Percentiles rank a stretch among this genome's conserved stretches.
Conservation (phyloP, 805 yeast species). For the Isabelozyma pseudorhagii region DNA sequence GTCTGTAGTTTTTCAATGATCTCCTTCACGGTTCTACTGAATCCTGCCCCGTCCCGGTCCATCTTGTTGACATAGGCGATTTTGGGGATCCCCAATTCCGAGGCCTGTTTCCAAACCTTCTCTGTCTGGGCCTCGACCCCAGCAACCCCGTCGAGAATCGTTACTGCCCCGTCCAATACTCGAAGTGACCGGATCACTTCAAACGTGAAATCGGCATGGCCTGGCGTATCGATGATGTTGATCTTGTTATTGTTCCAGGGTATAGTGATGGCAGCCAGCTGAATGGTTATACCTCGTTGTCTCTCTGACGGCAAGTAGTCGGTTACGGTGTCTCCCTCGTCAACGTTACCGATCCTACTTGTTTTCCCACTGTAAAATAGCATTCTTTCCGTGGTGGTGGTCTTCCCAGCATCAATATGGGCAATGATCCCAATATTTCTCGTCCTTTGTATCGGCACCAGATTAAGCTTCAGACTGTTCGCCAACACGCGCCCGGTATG, state of each 20-base stretch:
- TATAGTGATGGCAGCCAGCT: conserved; percentile 90
- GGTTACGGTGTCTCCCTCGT: conserved; percentile 94
- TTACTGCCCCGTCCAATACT: conserved; percentile 91
- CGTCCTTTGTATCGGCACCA: conserved; percentile 24
- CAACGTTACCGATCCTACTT: conserved; percentile 83
- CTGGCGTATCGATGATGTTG: conserved; percentile 94
- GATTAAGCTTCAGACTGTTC: neutral
- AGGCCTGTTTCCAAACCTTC: conserved; percentile 92
- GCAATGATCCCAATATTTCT: conserved; percentile 96
- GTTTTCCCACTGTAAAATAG: conserved; percentile 85
- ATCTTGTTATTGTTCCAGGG: conserved; percentile 78
- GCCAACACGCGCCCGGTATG: neutral
- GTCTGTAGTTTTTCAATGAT: conserved; percentile 74
- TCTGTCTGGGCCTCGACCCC: conserved; percentile 99
- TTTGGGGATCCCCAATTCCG: conserved; percentile 62
- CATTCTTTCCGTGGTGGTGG: conserved; percentile 96
- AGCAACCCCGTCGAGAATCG: conserved; percentile 91
- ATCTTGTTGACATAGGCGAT: conserved; percentile 86
- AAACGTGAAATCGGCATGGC: conserved; percentile 96
- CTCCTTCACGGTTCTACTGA: conserved; percentile 83
- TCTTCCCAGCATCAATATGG: conserved; percentile 98
- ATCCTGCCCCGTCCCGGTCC: conserved; percentile 97
- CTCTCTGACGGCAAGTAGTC: conserved; percentile 90
- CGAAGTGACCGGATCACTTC: conserved; percentile 88
- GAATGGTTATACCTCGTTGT: conserved; percentile 92